Conservation (phyloP, 2,329 filamentous ascomycete species). For the Penicillium sp. region DNA sequence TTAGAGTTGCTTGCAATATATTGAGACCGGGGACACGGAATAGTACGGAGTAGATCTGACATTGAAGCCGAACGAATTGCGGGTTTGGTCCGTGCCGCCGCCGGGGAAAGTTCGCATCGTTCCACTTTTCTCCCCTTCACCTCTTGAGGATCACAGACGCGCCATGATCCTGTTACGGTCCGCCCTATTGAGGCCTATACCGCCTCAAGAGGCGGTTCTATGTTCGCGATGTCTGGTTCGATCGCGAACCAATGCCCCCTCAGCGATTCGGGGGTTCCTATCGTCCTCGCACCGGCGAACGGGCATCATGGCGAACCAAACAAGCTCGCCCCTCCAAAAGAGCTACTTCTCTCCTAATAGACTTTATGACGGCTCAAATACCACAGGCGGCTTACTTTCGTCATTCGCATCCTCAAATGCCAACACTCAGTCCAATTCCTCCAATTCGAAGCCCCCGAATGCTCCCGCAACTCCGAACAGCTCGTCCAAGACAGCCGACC, state of each 20-base stretch:
- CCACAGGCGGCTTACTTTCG: slow-evolving; percentile 26
- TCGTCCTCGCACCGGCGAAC: slow-evolving; percentile 33
- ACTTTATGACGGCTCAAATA: slow-evolving; percentile 16
- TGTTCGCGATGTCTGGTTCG: slow-evolving; percentile 38
- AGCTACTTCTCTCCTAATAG: slow-evolving; percentile 43
- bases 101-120: slow-evolving; percentile 29
- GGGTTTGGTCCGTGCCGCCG: slow-evolving; percentile 29
- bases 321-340: slow-evolving; percentile 33
- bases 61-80: slow-evolving; percentile 15
- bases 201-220: slow-evolving; percentile 30
- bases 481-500: slow-evolving; percentile 9
- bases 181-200: slow-evolving; percentile 34
- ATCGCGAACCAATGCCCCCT: slow-evolving; percentile 14
- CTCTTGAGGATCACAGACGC: slow-evolving; percentile 12
- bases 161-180: slow-evolving; percentile 41
- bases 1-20: neutral
- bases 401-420: slow-evolving; percentile 28
- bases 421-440: slow-evolving; percentile 3
- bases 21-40: neutral
- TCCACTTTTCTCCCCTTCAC: slow-evolving; percentile 20
- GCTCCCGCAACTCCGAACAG: slow-evolving; percentile 16
- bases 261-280: slow-evolving; percentile 32
- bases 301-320: slow-evolving; percentile 27
- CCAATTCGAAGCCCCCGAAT: slow-evolving; percentile 9
- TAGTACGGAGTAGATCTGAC: neutral